Conservation (phyloP, 345 rosid genomes). For the Eucalyptus tenuipes region DNA sequence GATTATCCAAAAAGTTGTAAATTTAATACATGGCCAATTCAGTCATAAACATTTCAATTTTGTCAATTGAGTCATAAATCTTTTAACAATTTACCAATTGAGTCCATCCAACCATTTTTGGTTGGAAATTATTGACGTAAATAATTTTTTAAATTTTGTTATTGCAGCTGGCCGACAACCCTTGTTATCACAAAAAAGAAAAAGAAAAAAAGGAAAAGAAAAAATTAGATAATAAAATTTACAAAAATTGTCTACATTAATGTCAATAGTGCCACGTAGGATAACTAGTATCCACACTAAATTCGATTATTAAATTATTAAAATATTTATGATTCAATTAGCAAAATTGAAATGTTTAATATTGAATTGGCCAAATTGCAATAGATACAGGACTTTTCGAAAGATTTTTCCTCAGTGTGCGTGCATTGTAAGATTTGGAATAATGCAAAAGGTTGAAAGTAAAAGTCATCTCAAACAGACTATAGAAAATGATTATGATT, state of each 20-base stretch:
- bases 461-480: background rate
- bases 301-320: no score
- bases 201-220: no score
- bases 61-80: rapidly evolving
- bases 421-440: background rate
- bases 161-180: rapidly evolving
- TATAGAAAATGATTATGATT: background rate
- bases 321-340: no score
- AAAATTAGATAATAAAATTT: no score
- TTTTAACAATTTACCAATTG: no score
- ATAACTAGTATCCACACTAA: no score
- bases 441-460: background rate
- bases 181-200: background rate
- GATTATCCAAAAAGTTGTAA: no score
- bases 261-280: background rate
- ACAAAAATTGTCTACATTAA: no score
- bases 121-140: rapidly evolving
- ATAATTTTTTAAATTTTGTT: no score
- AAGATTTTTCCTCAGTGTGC: background rate
- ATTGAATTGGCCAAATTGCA: rapidly evolving
- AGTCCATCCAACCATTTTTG: rapidly evolving
- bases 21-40: no score
- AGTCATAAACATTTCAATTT: background rate
- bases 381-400: rapidly evolving
- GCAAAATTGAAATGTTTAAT: no score